A percentile compares a stretch with the other conserved stretches of the same genome.
These are phyloP conservation scores for Pythium brachiatum DNA, from an alignment of 352 stramenopile genomes.

Conservation along the genomic window DNA sequence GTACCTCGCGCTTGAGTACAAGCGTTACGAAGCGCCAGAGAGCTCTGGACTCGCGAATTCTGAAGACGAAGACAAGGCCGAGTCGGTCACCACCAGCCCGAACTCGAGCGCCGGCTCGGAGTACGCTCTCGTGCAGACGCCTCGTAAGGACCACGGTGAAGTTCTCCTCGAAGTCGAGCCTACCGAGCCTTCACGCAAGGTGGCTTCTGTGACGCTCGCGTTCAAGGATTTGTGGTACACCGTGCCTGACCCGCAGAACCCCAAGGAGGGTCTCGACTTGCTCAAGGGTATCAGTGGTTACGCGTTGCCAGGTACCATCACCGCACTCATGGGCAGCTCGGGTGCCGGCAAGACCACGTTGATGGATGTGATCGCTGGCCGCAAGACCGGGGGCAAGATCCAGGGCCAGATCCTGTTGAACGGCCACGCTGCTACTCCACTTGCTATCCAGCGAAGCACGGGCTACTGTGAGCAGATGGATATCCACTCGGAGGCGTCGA, in stretches of 20 bases:
- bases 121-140: slow-evolving; percentile 18
- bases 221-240: slow-evolving; percentile 37
- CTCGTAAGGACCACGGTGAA: slow-evolving; percentile 6
- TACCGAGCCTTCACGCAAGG: neutral
- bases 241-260: slow-evolving; percentile 26
- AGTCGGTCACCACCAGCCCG: slow-evolving; percentile 4
- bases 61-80: slow-evolving; percentile 3
- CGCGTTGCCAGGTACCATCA: slow-evolving; percentile 35
- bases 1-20: slow-evolving; percentile 33
- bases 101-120: slow-evolving; percentile 19
- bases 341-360: slow-evolving; percentile 88
- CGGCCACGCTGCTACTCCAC: slow-evolving; percentile 22
- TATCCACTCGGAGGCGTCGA: slow-evolving; percentile 25
- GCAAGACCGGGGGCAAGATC: slow-evolving; percentile 85
- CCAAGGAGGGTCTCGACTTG: slow-evolving; percentile 39
- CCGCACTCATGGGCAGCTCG: slow-evolving; percentile 43
- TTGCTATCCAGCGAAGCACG: slow-evolving; percentile 26
- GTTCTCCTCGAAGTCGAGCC: slow-evolving; percentile 13
- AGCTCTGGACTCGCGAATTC: slow-evolving; percentile 15
- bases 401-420: slow-evolving; percentile 48
- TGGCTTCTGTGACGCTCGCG: slow-evolving; percentile 25
- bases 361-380: slow-evolving; percentile 88
- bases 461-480: slow-evolving; percentile 33
- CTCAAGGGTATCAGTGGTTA: slow-evolving; percentile 38
- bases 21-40: slow-evolving; percentile 27